Conservation (phyloP, 805 yeast species). For the Nakazawaea laoshanensis region DNA sequence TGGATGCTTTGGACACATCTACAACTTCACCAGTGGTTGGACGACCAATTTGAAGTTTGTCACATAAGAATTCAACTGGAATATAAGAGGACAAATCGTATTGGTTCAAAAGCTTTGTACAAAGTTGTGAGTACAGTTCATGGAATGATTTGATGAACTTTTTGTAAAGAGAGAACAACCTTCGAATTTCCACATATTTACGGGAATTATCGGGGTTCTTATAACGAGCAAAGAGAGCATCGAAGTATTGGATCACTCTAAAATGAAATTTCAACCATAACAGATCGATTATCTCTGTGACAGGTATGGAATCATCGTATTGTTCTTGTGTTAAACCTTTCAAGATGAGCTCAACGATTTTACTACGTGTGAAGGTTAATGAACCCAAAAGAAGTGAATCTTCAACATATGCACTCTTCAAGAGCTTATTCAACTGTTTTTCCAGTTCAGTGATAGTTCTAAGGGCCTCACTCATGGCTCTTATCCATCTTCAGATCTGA, state of each 20-base stretch:
- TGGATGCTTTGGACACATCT: slow-evolving; percentile 18
- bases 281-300: slow-evolving; percentile 32
- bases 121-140: slow-evolving; percentile 36
- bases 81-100: slow-evolving; percentile 28
- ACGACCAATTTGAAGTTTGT: slow-evolving; percentile 14
- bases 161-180: slow-evolving; percentile 40
- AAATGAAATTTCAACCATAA: slow-evolving; percentile 59
- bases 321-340: slow-evolving; percentile 19
- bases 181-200: slow-evolving; percentile 42
- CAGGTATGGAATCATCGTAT: slow-evolving; percentile 5
- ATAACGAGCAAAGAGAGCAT: slow-evolving; percentile 23
- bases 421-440: slow-evolving; percentile 21
- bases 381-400: slow-evolving; percentile 41
- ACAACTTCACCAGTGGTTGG: slow-evolving; percentile 10
- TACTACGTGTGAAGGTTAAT: slow-evolving; percentile 38
- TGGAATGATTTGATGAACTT: slow-evolving; percentile 39
- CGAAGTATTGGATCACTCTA: slow-evolving; percentile 54
- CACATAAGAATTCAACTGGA: slow-evolving; percentile 21
- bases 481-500: background rate
- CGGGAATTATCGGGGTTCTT: slow-evolving; percentile 12
- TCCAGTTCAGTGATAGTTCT: slow-evolving; percentile 12
- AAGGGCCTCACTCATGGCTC: slow-evolving; percentile 1
- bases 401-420: slow-evolving; percentile 22
- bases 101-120: slow-evolving; percentile 29
- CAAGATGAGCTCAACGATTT: slow-evolving; percentile 33